Conservation (phyloP, 2,329 filamentous ascomycete genomes). For the Cephalotrichum gorgonifer region DNA sequence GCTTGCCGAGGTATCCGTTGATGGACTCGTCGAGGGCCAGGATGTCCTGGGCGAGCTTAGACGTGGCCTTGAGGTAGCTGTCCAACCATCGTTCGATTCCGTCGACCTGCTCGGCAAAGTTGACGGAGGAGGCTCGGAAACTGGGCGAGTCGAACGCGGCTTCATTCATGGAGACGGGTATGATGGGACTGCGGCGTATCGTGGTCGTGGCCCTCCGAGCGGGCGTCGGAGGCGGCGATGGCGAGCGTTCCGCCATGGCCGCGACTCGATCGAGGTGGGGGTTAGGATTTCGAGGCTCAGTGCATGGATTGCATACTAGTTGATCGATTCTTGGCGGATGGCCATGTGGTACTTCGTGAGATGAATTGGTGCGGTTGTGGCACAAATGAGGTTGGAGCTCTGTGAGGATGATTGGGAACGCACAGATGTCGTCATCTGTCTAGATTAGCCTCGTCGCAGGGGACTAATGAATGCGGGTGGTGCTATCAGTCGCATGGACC, state of each 20-base stretch:
- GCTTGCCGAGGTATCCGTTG: conserved; percentile 63
- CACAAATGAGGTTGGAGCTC: not conserved
- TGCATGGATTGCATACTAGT: not conserved
- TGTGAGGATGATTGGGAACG: not conserved
- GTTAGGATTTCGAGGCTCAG: not conserved
- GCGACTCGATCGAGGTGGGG: not conserved
- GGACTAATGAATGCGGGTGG: not conserved
- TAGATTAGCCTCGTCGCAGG: not conserved
- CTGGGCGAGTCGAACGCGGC: conserved; percentile 93
- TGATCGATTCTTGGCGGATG: too few species aligned
- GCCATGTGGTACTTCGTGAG: not conserved
- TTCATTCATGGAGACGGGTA: conserved; percentile 83
- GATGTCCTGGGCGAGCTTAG: conserved; percentile 51
- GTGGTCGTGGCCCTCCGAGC: not conserved
- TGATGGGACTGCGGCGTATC: conserved; percentile 25
- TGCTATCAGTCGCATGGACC: not conserved
- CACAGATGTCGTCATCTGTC: not conserved
- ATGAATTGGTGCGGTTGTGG: not conserved
- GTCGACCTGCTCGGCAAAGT: conserved; percentile 89
- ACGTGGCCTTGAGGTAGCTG: conserved; percentile 40
- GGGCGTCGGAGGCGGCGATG: not conserved
- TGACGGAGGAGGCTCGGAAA: conserved; percentile 75
- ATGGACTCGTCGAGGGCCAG: conserved; percentile 69
- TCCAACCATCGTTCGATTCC: conserved; percentile 86
- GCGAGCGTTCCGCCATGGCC: not conserved